Percentiles rank a stretch among this genome's conserved stretches.
These are phyloP conservation scores for Bolboschoenoplectus hybrid DNA, from an alignment of 202 grass and related monocot species.

Conservation along the genomic window DNA sequence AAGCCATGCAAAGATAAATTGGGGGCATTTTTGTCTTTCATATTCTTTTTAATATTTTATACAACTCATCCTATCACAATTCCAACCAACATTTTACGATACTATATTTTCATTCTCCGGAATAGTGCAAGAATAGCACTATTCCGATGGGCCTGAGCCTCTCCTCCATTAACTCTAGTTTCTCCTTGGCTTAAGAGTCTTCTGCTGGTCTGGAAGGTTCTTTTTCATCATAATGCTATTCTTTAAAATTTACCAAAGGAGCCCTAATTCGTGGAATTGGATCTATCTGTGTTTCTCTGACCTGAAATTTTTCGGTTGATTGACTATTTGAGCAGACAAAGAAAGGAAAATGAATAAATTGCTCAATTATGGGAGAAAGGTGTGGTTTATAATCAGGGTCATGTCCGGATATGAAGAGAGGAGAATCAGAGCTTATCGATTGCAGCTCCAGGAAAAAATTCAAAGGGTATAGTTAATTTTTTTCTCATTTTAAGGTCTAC, in stretches of 20 bases:
- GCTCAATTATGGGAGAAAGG: conserved; percentile 73
- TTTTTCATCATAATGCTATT: no score
- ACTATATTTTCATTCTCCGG: no score
- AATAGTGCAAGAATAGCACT: no score
- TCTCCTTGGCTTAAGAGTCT: no score
- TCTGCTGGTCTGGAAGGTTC: no score
- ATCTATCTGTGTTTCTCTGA: conserved; percentile 8
- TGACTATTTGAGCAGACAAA: not conserved
- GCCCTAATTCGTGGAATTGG: not conserved
- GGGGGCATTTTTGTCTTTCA: no score
- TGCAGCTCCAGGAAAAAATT: conserved; percentile 74
- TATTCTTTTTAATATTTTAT: no score
- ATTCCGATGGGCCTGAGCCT: no score
- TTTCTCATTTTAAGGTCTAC: not conserved
- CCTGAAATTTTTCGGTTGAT: conserved; percentile 1
- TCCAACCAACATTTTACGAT: no score
- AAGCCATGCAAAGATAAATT: no score
- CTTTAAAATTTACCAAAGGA: not conserved
- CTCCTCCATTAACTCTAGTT: no score
- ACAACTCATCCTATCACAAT: no score
- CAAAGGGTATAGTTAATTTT: conserved; percentile 42
- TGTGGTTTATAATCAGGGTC: conserved; percentile 80
- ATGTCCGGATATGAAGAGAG: conserved; percentile 89
- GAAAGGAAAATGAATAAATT: conserved; percentile 69
- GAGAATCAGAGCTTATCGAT: conserved; percentile 80